Evolutionary conservation across 208 protist species (phyloP).

Genomic region (Acanthamoeba castellanii): DNA sequence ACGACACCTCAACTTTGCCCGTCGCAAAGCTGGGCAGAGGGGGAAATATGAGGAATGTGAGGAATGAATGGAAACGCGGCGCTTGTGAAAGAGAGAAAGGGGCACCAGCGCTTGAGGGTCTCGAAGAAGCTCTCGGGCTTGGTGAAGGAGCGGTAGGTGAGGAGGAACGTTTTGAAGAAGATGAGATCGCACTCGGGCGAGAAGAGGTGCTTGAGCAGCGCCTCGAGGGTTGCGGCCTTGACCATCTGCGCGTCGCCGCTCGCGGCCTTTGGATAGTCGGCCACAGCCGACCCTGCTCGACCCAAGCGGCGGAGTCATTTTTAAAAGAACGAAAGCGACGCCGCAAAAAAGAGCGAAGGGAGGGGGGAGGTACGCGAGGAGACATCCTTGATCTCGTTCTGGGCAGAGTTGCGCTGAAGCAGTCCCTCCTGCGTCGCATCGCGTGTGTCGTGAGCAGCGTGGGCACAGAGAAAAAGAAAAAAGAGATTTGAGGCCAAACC

Average conservation of each 20-base stretch:
- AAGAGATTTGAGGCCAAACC: background rate
- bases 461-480: background rate
- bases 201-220: conserved; percentile 37
- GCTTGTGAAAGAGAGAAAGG: background rate
- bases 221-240: conserved; percentile 12
- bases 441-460: no score
- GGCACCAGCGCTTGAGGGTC: background rate
- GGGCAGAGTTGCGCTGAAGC: background rate
- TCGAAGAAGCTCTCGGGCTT: conserved; percentile 47
- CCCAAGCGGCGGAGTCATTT: background rate
- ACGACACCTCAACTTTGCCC: background rate
- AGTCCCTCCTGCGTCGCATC: background rate
- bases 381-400: background rate
- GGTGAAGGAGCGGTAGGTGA: conserved; percentile 45
- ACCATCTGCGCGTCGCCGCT: background rate
- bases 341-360: background rate
- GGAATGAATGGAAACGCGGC: background rate
- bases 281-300: background rate
- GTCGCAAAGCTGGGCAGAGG: background rate
- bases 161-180: conserved; percentile 43
- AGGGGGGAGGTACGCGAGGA: background rate
- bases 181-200: conserved; percentile 20
- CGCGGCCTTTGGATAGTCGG: background rate
- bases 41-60: background rate
- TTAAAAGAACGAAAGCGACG: background rate